phyloP scores from a whole-genome alignment of 257 asterid genomes.

The Prunella vulgaris region DNA sequence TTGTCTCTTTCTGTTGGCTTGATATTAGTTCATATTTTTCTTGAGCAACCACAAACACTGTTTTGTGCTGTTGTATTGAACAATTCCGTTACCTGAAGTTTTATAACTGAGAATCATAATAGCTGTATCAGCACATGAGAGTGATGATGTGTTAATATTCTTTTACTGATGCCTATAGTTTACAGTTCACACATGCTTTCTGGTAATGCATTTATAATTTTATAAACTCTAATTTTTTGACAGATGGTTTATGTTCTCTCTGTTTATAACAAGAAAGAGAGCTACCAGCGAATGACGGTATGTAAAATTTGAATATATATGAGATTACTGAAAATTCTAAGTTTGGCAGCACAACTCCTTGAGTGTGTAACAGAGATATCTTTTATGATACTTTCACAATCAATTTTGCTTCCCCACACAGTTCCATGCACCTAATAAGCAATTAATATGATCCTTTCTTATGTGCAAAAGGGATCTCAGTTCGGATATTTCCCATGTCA shows the following conservation, averaged over 20 bases:
- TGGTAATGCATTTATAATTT: conserved; percentile 12
- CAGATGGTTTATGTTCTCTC: conserved; percentile 94
- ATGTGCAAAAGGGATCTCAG: conserved; percentile 6
- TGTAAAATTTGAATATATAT: conserved; percentile 17
- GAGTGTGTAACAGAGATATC: conserved; percentile 6
- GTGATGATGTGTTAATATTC: background rate
- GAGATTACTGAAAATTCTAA: conserved; percentile 7
- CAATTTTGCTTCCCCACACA: background rate
- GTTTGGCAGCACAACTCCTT: background rate
- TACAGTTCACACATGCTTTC: conserved; percentile 13
- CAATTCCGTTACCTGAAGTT: background rate
- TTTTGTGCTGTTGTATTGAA: conserved; percentile 9
- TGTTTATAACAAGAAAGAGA: conserved; percentile 83
- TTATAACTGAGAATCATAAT: background rate
- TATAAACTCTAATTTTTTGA: conserved; percentile 24
- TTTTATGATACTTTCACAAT: background rate
- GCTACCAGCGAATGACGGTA: conserved; percentile 63
- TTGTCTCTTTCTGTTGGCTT: background rate
- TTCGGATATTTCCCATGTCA: background rate
- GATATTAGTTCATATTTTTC: background rate
- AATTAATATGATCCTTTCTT: conserved; percentile 11
- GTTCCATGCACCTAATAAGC: background rate
- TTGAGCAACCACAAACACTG: background rate
- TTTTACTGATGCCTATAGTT: conserved; percentile 2
- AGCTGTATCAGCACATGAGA: background rate